These are phyloP conservation scores for Gracilaria gracilis DNA, from an alignment of 23 red algal genomes.

Conservation along the genomic window DNA sequence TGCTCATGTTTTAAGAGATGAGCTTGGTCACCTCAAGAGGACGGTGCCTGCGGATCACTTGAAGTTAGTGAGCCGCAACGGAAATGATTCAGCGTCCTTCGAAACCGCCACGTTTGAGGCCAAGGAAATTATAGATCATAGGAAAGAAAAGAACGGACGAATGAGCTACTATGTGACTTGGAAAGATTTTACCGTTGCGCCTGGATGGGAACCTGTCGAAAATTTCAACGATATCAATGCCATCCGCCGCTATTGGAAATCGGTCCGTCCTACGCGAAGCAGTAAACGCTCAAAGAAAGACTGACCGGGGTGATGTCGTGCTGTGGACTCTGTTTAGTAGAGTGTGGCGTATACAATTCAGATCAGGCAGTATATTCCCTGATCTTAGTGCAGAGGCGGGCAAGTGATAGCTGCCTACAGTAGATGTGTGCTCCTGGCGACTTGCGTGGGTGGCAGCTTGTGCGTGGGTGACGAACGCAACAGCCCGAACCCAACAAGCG, in stretches of 20 bases:
- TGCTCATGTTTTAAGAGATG: conserved; percentile 7
- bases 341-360: no score
- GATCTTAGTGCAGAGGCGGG: no score
- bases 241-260: not conserved
- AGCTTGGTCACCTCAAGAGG: not conserved
- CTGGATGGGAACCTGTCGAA: conserved; percentile 1
- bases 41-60: not conserved
- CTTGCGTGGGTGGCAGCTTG: no score
- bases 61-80: not conserved
- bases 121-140: not conserved
- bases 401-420: no score
- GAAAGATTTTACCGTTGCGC: not conserved
- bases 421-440: no score
- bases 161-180: not conserved
- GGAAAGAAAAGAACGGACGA: not conserved
- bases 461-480: no score
- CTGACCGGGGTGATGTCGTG: no score
- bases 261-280: not conserved
- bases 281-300: no score
- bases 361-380: no score
- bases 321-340: no score
- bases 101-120: no score
- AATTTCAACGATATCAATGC: conserved; percentile 4
- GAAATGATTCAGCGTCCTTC: not conserved
- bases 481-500: no score